Conservation (phyloP, 148 eudicot genomes). For the Simmondsia chinensis region DNA sequence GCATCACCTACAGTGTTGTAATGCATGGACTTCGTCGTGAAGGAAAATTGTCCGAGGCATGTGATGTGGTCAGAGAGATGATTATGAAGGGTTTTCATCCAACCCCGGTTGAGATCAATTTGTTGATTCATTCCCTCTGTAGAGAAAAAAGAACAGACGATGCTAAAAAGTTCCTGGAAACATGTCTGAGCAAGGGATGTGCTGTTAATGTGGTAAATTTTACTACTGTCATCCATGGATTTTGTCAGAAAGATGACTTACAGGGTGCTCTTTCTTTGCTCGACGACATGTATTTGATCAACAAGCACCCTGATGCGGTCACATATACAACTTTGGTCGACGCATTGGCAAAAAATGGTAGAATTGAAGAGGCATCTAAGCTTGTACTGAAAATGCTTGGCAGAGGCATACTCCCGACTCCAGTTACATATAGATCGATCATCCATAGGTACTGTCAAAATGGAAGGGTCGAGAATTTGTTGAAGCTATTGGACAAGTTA, state of each 20-base stretch:
- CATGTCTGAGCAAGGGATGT: conserved; percentile 28
- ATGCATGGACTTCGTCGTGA: conserved; percentile 29
- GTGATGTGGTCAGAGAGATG: conserved; percentile 23
- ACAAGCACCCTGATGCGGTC: conserved; percentile 31
- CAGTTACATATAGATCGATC: conserved; percentile 20
- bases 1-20: conserved; percentile 23
- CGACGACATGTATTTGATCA: conserved; percentile 28
- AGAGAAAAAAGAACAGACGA: conserved; percentile 7
- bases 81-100: conserved; percentile 23
- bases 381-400: conserved; percentile 21
- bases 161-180: conserved; percentile 24
- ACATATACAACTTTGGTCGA: conserved; percentile 19
- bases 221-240: conserved; percentile 26
- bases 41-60: conserved; percentile 24
- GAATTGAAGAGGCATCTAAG: conserved; percentile 24
- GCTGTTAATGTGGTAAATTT: conserved; percentile 31
- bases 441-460: conserved; percentile 24
- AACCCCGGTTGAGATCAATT: conserved; percentile 25
- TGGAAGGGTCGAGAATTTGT: conserved; percentile 18
- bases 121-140: conserved; percentile 22
- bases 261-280: conserved; percentile 25
- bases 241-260: conserved; percentile 23
- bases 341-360: conserved; percentile 22
- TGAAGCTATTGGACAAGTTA: conserved; percentile 19
- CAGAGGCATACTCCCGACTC: conserved; percentile 22